Evolutionary conservation across 352 stramenopile species (phyloP).

Genomic region (Phytophthora palmivora): DNA sequence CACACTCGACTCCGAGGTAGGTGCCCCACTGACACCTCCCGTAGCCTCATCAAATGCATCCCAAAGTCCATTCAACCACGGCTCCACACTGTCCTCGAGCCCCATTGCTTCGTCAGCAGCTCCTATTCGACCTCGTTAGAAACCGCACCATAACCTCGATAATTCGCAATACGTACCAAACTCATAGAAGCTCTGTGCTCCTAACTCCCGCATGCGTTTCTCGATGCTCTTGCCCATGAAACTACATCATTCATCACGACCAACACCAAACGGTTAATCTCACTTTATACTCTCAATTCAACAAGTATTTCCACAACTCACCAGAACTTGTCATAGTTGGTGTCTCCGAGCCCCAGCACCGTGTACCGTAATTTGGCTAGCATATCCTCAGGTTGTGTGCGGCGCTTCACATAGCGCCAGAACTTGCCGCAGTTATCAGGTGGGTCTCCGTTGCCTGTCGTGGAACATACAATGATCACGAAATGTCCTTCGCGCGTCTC

Average conservation of each 20-base stretch:
- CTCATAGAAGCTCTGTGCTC: constrained; percentile 80
- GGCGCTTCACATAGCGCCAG: constrained; percentile 92
- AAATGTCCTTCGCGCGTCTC: constrained; percentile 48
- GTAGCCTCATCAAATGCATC: constrained; percentile 50
- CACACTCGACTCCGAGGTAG: constrained; percentile 32
- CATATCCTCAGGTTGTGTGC: constrained; percentile 78
- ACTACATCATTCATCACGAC: constrained; percentile 29
- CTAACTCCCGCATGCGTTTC: constrained; percentile 88
- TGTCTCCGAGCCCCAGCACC: constrained; percentile 95
- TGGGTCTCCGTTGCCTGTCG: constrained; percentile 95
- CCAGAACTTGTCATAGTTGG: constrained; percentile 98
- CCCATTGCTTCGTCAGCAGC: constrained; percentile 95
- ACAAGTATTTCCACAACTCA: constrained; percentile 24
- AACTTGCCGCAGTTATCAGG: constrained; percentile 95
- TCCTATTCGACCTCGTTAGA: constrained; percentile 32
- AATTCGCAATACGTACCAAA: constrained; percentile 42
- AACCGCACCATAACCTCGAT: not conserved
- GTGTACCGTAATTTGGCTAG: constrained; percentile 83
- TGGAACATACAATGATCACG: constrained; percentile 93
- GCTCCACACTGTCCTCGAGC: constrained; percentile 95
- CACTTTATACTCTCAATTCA: not conserved
- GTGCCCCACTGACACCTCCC: constrained; percentile 5
- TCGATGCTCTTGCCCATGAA: constrained; percentile 92
- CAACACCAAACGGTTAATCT: constrained; percentile 2
- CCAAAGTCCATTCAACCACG: constrained; percentile 84